A percentile compares a stretch with the other conserved stretches of the same genome.
Evolutionary conservation across 257 asterid genomes (phyloP).

Genomic region (Solanum pennellii): DNA sequence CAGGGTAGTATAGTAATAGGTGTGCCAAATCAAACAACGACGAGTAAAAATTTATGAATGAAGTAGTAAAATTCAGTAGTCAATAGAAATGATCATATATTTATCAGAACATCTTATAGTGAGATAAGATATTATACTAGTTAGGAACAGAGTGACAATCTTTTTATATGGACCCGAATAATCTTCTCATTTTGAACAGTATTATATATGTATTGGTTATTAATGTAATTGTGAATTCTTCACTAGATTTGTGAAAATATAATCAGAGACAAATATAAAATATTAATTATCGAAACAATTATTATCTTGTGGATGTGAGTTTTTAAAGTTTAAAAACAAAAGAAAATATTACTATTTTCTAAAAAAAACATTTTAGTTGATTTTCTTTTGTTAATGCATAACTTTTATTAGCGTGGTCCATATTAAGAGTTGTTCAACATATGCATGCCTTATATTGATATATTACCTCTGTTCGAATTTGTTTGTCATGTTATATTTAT

Average conservation of each 20-base stretch:
- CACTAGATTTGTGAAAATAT: background rate
- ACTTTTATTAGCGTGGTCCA: background rate
- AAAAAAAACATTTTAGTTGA: no score
- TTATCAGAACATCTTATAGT: background rate
- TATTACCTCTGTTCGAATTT: no score
- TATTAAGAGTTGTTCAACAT: background rate
- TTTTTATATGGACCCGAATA: background rate
- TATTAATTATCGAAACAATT: background rate
- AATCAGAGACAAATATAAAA: background rate
- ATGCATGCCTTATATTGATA: background rate
- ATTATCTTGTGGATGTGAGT: background rate
- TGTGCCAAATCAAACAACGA: background rate
- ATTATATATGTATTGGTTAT: background rate
- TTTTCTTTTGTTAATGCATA: background rate
- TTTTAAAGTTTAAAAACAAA: background rate
- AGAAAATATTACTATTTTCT: background rate
- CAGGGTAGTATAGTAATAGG: fast-evolving
- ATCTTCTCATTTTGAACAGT: background rate
- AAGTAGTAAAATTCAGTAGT: background rate
- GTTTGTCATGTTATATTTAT: no score
- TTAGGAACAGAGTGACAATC: background rate
- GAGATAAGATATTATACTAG: background rate
- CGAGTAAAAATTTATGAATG: background rate
- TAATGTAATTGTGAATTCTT: background rate
- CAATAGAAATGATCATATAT: background rate